phyloP scores from a whole-genome alignment of 2,329 filamentous ascomycete genomes.

The Aspergillus udagawae region DNA sequence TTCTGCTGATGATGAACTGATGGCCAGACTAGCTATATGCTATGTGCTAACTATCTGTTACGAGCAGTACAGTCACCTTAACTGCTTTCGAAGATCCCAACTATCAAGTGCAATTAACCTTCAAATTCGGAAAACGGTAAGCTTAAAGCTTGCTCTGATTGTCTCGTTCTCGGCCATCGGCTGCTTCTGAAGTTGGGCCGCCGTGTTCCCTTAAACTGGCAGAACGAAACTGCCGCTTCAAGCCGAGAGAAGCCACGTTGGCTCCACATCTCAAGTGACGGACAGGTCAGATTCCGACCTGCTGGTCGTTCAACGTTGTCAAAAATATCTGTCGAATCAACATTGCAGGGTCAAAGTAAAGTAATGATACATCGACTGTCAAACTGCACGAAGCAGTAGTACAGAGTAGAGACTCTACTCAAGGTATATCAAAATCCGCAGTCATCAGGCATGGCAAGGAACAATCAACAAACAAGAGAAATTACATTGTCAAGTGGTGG shows the following conservation, averaged over 20 bases:
- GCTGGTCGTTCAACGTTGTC: background rate
- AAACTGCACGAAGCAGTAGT: background rate
- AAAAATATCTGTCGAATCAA: background rate
- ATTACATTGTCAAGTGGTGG: background rate
- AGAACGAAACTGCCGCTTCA: background rate
- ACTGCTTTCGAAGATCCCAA: too few species aligned
- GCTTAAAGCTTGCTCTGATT: background rate
- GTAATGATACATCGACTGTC: background rate
- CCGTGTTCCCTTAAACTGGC: background rate
- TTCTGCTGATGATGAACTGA: background rate
- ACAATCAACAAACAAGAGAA: background rate
- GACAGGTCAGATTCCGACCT: background rate
- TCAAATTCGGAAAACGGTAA: background rate
- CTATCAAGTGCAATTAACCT: background rate
- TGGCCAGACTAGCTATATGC: too few species aligned
- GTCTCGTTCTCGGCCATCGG: background rate
- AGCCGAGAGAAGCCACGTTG: background rate
- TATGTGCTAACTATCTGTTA: too few species aligned
- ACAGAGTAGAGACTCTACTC: background rate
- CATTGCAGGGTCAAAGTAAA: background rate
- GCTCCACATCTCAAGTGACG: background rate
- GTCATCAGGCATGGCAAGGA: background rate
- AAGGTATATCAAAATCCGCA: background rate
- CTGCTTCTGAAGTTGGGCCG: background rate
- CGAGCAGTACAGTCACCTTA: too few species aligned